Evolutionary conservation across 2,329 filamentous ascomycete genomes (phyloP).

Genomic region (Coleophoma crateriformis): DNA sequence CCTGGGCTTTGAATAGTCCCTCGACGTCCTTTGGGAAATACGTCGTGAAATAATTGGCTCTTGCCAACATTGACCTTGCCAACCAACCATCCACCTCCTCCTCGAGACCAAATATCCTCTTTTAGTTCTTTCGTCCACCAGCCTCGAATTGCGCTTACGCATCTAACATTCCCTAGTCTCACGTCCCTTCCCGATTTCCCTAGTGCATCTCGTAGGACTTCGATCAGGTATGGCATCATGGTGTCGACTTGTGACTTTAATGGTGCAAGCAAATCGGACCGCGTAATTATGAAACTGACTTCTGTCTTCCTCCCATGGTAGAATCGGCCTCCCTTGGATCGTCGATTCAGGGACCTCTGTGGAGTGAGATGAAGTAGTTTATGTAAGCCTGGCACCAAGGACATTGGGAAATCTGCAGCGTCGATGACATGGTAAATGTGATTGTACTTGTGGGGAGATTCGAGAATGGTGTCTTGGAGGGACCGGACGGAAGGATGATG

Average conservation of each 20-base stretch:
- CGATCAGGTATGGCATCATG: slow-evolving; percentile 78
- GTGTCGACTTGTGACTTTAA: slow-evolving; percentile 77
- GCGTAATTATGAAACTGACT: slow-evolving; percentile 85
- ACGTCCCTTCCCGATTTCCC: slow-evolving; percentile 61
- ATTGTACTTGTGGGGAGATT: slow-evolving; percentile 86
- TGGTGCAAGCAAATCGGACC: slow-evolving; percentile 80
- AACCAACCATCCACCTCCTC: slow-evolving; percentile 89
- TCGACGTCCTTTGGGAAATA: slow-evolving; percentile 72
- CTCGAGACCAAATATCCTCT: slow-evolving; percentile 76
- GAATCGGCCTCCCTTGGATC: slow-evolving; percentile 63
- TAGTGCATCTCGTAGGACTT: slow-evolving; percentile 71
- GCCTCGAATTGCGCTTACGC: slow-evolving; percentile 76
- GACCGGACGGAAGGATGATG: slow-evolving; percentile 76
- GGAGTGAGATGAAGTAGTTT: slow-evolving; percentile 65
- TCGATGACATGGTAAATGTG: slow-evolving; percentile 95
- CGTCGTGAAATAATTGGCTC: slow-evolving; percentile 79
- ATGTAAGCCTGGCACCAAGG: slow-evolving; percentile 73
- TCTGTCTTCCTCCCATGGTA: slow-evolving; percentile 64
- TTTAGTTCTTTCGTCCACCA: slow-evolving; percentile 92
- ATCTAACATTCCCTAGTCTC: slow-evolving; percentile 82
- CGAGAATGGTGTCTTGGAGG: slow-evolving; percentile 76
- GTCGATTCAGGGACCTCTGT: slow-evolving; percentile 73
- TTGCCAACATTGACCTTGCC: slow-evolving; percentile 99
- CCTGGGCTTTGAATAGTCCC: background rate
- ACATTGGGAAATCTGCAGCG: slow-evolving; percentile 95